Percentiles rank a stretch among this genome's conserved stretches.
phyloP scores from a whole-genome alignment of 148 eudicot genomes.

The Tetragonia tetragonoides region DNA sequence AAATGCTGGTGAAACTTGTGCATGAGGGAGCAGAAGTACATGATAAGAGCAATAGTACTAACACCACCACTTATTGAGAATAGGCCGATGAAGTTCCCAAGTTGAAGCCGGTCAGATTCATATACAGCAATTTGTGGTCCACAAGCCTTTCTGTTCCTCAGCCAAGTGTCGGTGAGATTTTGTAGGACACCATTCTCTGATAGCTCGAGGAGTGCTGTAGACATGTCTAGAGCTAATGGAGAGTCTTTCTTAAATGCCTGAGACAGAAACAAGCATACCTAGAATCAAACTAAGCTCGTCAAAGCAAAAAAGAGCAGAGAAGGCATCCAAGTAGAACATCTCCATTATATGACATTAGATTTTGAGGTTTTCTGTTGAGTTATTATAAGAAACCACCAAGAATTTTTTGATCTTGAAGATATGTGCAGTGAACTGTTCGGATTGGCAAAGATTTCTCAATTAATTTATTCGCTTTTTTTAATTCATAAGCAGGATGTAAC shows the following conservation, averaged over 20 bases:
- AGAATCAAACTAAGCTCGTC: background rate
- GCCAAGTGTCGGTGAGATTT: slow-evolving; percentile 37
- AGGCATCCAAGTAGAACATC: background rate
- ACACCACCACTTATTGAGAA: slow-evolving; percentile 26
- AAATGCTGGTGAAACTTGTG: slow-evolving; percentile 24
- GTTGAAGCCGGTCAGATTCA: slow-evolving; percentile 33
- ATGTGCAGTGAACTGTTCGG: too few relatives aligned
- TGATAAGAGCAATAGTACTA: slow-evolving; percentile 26
- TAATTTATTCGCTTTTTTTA: background rate
- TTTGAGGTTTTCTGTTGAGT: background rate
- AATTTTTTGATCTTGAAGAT: too few relatives aligned
- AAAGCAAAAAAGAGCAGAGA: background rate
- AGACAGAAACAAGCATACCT: background rate
- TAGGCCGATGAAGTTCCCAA: slow-evolving; percentile 32
- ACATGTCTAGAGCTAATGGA: slow-evolving; percentile 42
- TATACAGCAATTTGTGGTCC: background rate
- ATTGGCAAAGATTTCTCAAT: too few relatives aligned
- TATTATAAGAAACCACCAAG: too few relatives aligned
- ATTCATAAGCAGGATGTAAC: background rate
- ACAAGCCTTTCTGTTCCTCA: slow-evolving; percentile 16
- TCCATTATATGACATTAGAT: background rate
- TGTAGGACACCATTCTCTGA: slow-evolving; percentile 39
- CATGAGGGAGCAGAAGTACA: slow-evolving; percentile 30
- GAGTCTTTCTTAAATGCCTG: slow-evolving; percentile 47
- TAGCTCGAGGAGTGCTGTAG: slow-evolving; percentile 39